These are phyloP conservation scores for Cucurbita argyrosperma DNA, from an alignment of 306 rosid genomes.

Conservation along the genomic window DNA sequence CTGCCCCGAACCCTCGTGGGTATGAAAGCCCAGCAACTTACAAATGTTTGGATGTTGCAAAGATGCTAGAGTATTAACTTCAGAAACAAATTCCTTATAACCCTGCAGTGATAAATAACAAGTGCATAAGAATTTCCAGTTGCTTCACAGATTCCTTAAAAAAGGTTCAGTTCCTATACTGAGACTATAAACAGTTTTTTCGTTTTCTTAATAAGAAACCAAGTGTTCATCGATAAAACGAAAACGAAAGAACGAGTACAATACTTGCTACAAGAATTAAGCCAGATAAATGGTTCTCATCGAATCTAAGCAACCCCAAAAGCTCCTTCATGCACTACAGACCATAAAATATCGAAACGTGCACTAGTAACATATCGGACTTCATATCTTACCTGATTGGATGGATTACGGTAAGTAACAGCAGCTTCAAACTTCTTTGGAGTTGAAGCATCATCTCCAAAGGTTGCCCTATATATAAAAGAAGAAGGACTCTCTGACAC, in stretches of 20 bases:
- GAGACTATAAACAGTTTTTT: too few relatives aligned
- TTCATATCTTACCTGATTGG: conserved; percentile 46
- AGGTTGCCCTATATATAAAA: conserved; percentile 68
- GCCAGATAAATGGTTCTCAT: too few relatives aligned
- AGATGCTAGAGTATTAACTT: conserved; percentile 60
- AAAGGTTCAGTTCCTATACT: too few relatives aligned
- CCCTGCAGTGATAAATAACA: conserved; percentile 28
- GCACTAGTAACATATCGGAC: background rate
- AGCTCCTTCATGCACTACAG: background rate
- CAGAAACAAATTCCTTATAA: conserved; percentile 67
- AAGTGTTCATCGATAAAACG: too few relatives aligned
- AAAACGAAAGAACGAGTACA: too few relatives aligned
- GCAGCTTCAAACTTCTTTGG: conserved; percentile 83
- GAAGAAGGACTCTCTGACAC: conserved; percentile 82
- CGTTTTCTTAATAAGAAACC: too few relatives aligned
- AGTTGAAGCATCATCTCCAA: conserved; percentile 70
- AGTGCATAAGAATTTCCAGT: background rate
- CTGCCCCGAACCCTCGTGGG: conserved; percentile 69
- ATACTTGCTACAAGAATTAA: too few relatives aligned
- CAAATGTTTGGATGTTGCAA: conserved; percentile 96
- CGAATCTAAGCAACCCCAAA: too few relatives aligned
- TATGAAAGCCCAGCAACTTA: conserved; percentile 84
- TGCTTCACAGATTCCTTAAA: background rate
- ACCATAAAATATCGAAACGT: conserved; percentile 2
- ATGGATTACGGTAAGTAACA: conserved; percentile 71